Evolutionary conservation across 1,284 basidiomycete genomes (phyloP).

Genomic region (Pisolithus thermaeus): DNA sequence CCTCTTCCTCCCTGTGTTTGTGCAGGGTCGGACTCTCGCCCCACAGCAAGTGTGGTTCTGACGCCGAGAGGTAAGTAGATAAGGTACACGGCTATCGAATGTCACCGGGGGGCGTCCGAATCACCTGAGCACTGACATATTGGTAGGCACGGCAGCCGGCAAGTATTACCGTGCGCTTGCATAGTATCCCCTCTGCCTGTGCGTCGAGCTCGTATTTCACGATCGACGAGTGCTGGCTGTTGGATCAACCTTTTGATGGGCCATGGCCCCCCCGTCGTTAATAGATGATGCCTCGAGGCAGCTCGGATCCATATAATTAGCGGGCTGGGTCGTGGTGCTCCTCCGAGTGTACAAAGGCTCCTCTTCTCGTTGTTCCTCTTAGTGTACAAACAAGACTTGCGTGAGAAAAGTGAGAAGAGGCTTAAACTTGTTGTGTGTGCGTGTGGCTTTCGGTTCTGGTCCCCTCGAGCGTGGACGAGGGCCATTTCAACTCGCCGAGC

Average conservation of each 20-base stretch:
- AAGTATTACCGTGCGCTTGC: too few relatives aligned
- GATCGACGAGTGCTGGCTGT: conserved; percentile 2
- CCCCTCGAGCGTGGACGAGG: conserved; percentile 21
- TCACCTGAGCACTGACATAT: conserved; percentile 6
- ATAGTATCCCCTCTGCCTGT: background rate
- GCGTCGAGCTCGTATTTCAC: background rate
- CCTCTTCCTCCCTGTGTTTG: background rate
- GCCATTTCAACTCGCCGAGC: conserved; percentile 16
- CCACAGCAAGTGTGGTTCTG: conserved; percentile 5
- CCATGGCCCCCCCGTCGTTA: background rate
- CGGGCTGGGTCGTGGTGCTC: background rate
- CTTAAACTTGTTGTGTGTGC: conserved; percentile 1
- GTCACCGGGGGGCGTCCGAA: background rate
- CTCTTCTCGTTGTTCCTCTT: background rate
- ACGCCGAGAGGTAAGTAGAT: conserved; percentile 3
- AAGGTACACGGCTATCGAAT: background rate
- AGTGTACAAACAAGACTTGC: conserved; percentile 3
- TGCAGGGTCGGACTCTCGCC: conserved; percentile 1
- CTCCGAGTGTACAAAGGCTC: background rate
- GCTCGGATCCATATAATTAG: background rate
- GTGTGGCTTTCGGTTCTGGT: conserved; percentile 18
- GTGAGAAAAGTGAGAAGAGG: conserved; percentile 20
- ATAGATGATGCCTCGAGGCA: conserved; percentile 22
- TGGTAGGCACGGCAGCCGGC: conserved; percentile 18
- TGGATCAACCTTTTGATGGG: conserved; percentile 13